phyloP scores from a whole-genome alignment of 2,329 filamentous ascomycete genomes.

The Scedosporium minutisporum region DNA sequence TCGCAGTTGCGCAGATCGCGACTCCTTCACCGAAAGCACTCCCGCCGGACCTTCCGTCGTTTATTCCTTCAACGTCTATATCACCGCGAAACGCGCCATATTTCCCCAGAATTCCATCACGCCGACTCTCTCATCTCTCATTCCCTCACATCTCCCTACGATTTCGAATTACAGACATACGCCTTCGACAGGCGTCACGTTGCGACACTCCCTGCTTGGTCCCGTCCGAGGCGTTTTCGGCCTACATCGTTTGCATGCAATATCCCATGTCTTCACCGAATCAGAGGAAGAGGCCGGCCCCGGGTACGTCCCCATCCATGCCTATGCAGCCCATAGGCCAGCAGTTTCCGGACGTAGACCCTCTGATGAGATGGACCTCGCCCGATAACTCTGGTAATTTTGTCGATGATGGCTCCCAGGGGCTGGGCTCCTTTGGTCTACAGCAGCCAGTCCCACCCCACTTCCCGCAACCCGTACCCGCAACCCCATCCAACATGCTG shows the following conservation, averaged over 20 bases:
- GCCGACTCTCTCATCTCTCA: not conserved
- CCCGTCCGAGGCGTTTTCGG: not conserved
- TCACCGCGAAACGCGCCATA: too few species aligned
- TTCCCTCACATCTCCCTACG: not conserved
- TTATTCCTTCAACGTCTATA: not conserved
- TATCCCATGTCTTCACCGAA: conserved; percentile 38
- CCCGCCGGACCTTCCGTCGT: not conserved
- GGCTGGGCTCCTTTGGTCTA: not conserved
- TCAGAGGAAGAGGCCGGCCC: conserved; percentile 63
- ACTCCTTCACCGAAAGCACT: not conserved
- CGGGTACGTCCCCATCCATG: conserved; percentile 56
- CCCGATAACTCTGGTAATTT: conserved; percentile 1
- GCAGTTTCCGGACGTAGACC: not conserved
- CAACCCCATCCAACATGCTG: conserved; percentile 37
- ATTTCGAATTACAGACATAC: not conserved
- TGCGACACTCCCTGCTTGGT: too few species aligned
- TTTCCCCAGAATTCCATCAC: too few species aligned
- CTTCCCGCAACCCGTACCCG: conserved; percentile 6
- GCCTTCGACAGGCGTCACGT: not conserved
- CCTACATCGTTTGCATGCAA: not conserved
- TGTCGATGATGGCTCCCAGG: conserved; percentile 2
- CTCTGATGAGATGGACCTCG: not conserved
- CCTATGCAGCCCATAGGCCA: conserved; percentile 33
- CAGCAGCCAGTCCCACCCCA: not conserved
- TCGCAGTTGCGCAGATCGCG: not conserved